Base-by-base conservation (phyloP, 2,329 filamentous ascomycete genomes). In the Beauveria rudraprayagi region DNA sequence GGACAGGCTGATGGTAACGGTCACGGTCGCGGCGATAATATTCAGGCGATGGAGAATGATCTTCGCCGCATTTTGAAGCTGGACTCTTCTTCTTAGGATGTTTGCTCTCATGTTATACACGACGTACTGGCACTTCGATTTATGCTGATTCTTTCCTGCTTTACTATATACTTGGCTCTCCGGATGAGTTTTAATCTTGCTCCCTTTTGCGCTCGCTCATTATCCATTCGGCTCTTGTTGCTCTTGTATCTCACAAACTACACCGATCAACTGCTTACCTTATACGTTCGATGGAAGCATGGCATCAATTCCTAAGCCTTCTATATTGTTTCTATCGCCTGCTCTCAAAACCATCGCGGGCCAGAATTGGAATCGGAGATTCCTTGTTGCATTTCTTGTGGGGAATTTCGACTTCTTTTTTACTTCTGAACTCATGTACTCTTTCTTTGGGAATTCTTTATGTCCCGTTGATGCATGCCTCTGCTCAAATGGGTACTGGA, bases 1-100 rank as follows among this genome's bases (percentile, higher is more conserved):
- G 26, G 44, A 10, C 58, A 64, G 43, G 26, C 56, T 17, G 17
- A 53, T 10, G 41, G 26, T n/a, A 40, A 43, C 5, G 34, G 54
- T n/a, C 48, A 66, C 11, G 64, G 57, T n/a, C 65, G 66, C 43
- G 48, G 65, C 48, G 64, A 64, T n/a, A 74, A 78, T 59, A 68
- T 83, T 43, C 69, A 77, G 50, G 74, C 75, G 11, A 80, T 84
- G 76, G 82, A 84, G 66, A 78, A 83, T 56, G 76, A 76, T 64
- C 77, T 84, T 61, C 77, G 81, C 53, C 77, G 79, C 62, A 77
- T 83, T 59, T 72, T 84, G 63, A 83, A 83, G 62, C 62, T 78
- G 19, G 68, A 69, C 24, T 64, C 57, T 54, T 28, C 50, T 40
- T 59, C 56, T 40, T 59, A 43, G 26, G n/a, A 44, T 37, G 37